Percentiles rank a stretch among this genome's conserved stretches.
These are phyloP conservation scores for Leccinum arenicola DNA, from an alignment of 768 basidiomycete species.

Conservation along the genomic window DNA sequence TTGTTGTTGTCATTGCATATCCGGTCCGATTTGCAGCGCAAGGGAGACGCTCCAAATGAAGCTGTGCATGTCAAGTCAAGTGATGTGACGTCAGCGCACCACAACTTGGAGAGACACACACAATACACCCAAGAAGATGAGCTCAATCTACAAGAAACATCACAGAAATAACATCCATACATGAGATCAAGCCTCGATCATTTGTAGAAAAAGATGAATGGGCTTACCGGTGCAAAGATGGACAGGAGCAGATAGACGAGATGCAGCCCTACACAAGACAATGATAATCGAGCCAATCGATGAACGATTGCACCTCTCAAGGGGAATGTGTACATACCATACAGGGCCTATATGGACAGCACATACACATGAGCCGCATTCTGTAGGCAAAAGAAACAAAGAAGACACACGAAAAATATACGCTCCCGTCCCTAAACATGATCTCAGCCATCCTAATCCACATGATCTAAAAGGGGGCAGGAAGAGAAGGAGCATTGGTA, in stretches of 20 bases:
- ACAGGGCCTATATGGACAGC: constrained; percentile 16
- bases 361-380: neutral
- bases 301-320: neutral
- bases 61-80: constrained; percentile 14
- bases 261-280: constrained; percentile 11
- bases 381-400: neutral
- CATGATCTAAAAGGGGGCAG: too few relatives aligned
- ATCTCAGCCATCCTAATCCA: too few relatives aligned
- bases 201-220: neutral
- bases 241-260: constrained; percentile 23
- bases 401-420: constrained; percentile 27
- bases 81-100: neutral
- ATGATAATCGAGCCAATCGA: neutral
- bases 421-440: constrained; percentile 19
- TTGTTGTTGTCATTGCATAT: neutral
- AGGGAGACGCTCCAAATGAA: constrained; percentile 34
- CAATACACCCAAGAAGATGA: constrained; percentile 22
- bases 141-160: constrained; percentile 12
- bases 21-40: constrained; percentile 22
- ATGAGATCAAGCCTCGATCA: neutral
- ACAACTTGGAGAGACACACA: constrained; percentile 5
- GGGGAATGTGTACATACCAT: constrained; percentile 16
- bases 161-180: neutral
- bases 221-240: constrained; percentile 22
- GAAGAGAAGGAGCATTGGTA: too few relatives aligned